Base-by-base conservation (phyloP, 2,329 filamentous ascomycete genomes). In the Talaromyces sp. region DNA sequence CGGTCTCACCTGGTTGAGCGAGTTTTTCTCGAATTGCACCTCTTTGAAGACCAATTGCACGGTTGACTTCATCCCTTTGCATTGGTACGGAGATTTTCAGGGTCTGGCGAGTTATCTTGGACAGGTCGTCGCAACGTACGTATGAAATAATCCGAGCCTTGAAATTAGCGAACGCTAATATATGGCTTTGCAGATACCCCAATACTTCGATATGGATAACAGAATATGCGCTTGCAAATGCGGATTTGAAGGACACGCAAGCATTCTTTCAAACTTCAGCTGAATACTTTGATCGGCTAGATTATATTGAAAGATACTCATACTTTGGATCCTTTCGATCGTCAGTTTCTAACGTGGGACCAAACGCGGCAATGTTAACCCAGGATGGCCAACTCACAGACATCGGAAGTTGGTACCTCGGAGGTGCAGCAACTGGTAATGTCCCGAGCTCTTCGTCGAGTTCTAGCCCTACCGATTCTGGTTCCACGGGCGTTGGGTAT, bases 251-350 rank as follows among this genome's bases (percentile, higher is more conserved):
- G 7, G 41, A 57, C 14, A 57, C 63, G 2, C 50, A 62, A 24
- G 56, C 63, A 10, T 65, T 65, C 41, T 65, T 65, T 33, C 63
- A 65, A 41, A 65, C 58, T 2, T 65, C 63, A 27, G 58, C 59
- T 11, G 63, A 65, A 37, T 65, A 65, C n/a, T 65, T 65, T 47
- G 63, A 65, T 58, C 63, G 63, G 22, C 27, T 65, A 41, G 63
- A 65, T 19, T 65, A 65, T 57, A 58, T 65, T 10, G 63, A 65
- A 49, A 60, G 63, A 31, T 65, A 65, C 50, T 62, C 63, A 31
- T 65, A 65, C 39, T 65, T 65, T 14, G 63, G 63, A 9, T 61
- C 63, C 7, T 65, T 65, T 16, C 39, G 59, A 5, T 65, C 63
- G 24, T 62, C 58, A 19, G 59, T 62, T n/a, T 65, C 63, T 22